Base-by-base conservation (phyloP, 2,329 filamentous ascomycete genomes). In the Phoma sp. region DNA sequence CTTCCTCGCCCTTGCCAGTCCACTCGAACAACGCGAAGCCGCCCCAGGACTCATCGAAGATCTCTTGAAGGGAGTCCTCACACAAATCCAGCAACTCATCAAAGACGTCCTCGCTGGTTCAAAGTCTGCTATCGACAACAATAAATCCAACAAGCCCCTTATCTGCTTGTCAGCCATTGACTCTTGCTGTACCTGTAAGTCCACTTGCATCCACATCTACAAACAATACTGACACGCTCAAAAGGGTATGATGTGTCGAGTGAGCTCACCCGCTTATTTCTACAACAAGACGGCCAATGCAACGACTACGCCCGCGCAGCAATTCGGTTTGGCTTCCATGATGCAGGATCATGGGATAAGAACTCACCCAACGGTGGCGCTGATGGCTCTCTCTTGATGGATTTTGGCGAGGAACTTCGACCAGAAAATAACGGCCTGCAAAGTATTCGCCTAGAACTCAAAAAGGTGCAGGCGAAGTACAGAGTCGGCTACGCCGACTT, bases 401-500 rank as follows among this genome's bases (percentile, higher is more conserved):
- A 71, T 25, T 63, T 72, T 34, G 65, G 69, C 20, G 77, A 78
- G 53, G 65, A 74, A 17, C 53, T 60, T 10, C 66, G 77, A 3
- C 28, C 59, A 1, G 74, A 77, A 32, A 76, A 85, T 67, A 70
- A 65, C n/a, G 82, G 81, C 0, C 72, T 85, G 4, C 65, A 76
- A 49, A 68, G 63, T 7, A 78, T 81, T 33, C 76, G 75, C 5
- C 55, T 53, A 3, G 65, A 75, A 20, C 74, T 80, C 3, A 66
- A 70, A 30, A 53, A 57, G 1, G 76, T 81, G 60, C 76, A 76
- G 46, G 54, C 62, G 17, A 73, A 77, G 49, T 80, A 77, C 53
- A 68, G 73, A 14, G 75, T 83, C n/a, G 73, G 76, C 10, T 80
- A 81, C 58, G 83, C 83, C 15, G 83, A 86, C 66, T 71, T 85